Percentiles rank a stretch among this genome's conserved stretches.
phyloP scores from a whole-genome alignment of 1,284 basidiomycete species.

The Thecaphora thlaspeos region DNA sequence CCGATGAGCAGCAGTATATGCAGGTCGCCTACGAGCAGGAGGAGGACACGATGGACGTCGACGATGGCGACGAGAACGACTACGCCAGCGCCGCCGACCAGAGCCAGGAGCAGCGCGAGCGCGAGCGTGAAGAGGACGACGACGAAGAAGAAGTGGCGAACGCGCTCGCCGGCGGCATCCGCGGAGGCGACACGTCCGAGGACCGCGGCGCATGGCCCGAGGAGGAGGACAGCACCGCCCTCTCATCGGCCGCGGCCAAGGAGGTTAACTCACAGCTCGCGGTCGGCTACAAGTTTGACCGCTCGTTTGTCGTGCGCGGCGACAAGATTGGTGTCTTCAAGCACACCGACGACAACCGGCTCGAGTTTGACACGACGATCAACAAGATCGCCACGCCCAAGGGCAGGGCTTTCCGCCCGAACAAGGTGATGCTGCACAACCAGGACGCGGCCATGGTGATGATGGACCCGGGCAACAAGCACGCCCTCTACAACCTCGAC shows the following conservation, averaged over 20 bases:
- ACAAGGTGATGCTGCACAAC: slow-evolving; percentile 92
- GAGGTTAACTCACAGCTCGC: slow-evolving; percentile 78
- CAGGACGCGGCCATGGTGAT: slow-evolving; percentile 95
- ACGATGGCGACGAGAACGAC: slow-evolving; percentile 43
- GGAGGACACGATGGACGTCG: slow-evolving; percentile 72
- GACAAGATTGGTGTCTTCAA: slow-evolving; percentile 97
- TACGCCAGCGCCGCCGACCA: slow-evolving; percentile 32
- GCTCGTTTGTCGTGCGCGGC: slow-evolving; percentile 92
- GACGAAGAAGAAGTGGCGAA: slow-evolving; percentile 66
- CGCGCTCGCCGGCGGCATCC: slow-evolving; percentile 30
- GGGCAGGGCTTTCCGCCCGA: slow-evolving; percentile 81
- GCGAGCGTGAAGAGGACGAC: no score
- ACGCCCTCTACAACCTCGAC: slow-evolving; percentile 87
- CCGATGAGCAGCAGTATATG: slow-evolving; percentile 66
- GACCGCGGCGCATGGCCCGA: slow-evolving; percentile 22
- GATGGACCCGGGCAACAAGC: slow-evolving; percentile 79
- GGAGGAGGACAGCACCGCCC: slow-evolving; percentile 39
- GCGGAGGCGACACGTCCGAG: slow-evolving; percentile 15
- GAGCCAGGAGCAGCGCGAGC: slow-evolving; percentile 57
- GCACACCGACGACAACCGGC: slow-evolving; percentile 71
- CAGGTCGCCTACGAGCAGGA: slow-evolving; percentile 70
- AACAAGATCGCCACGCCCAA: slow-evolving; percentile 77
- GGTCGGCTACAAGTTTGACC: slow-evolving; percentile 92
- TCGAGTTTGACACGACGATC: slow-evolving; percentile 87
- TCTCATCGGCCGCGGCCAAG: slow-evolving; percentile 21